Evolutionary conservation across 345 rosid species (phyloP).

Genomic region (Citrus inodora): DNA sequence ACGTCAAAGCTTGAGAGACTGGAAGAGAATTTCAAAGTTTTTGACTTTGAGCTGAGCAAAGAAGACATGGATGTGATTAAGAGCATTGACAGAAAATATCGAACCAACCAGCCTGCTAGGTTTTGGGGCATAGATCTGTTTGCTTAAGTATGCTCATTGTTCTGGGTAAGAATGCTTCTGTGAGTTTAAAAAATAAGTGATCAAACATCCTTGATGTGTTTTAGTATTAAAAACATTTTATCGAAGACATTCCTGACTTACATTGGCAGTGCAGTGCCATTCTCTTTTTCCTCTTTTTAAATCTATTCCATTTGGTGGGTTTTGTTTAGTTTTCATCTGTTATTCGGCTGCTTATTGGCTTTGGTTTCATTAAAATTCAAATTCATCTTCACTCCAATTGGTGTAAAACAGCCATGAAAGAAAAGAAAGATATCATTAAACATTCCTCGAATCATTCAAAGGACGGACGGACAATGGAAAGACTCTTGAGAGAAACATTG

Average conservation of each 20-base stretch:
- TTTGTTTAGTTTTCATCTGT: neutral
- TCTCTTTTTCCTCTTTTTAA: neutral
- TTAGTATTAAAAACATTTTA: neutral
- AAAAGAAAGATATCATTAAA: too few relatives aligned
- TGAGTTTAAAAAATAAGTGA: neutral
- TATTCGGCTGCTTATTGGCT: neutral
- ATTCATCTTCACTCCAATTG: neutral
- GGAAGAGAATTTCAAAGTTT: constrained; percentile 58
- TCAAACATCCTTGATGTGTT: neutral
- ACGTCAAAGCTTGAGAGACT: constrained; percentile 64
- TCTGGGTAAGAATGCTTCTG: neutral
- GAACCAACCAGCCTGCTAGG: constrained; percentile 73
- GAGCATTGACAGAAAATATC: constrained; percentile 50
- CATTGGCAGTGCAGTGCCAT: neutral
- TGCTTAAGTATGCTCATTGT: constrained; percentile 37
- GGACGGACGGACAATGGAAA: too few relatives aligned
- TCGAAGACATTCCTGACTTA: neutral
- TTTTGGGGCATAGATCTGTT: constrained; percentile 81
- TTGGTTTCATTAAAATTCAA: neutral
- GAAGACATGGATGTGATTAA: constrained; percentile 76
- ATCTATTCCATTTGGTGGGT: neutral
- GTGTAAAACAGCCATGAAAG: neutral
- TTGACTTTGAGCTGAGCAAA: constrained; percentile 53
- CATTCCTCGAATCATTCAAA: too few relatives aligned
- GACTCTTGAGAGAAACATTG: neutral